These are phyloP conservation scores for Plectosphaerella plurivora DNA, from an alignment of 2,329 filamentous ascomycete genomes.

Conservation along the genomic window DNA sequence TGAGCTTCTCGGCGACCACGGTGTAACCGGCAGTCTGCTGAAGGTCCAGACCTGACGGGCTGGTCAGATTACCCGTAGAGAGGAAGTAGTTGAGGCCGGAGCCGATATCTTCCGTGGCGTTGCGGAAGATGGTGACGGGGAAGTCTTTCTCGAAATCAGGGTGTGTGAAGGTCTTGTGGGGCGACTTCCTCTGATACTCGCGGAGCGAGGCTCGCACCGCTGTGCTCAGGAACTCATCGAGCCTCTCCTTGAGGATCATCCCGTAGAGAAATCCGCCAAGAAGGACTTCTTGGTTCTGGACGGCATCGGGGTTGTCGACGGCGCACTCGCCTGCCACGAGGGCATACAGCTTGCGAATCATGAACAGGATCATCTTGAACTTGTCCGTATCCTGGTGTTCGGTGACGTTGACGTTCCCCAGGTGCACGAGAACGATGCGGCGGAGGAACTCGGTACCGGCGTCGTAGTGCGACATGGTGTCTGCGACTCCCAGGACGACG, in stretches of 20 bases:
- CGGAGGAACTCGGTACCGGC: constrained; percentile 88
- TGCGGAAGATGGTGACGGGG: constrained; percentile 68
- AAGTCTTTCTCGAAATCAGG: constrained; percentile 78
- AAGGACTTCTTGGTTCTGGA: constrained; percentile 93
- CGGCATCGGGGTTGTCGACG: constrained; percentile 92
- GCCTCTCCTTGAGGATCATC: constrained; percentile 89
- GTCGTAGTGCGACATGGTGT: constrained; percentile 81
- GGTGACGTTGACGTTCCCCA: constrained; percentile 81
- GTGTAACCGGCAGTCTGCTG: constrained; percentile 95
- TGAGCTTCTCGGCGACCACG: constrained; percentile 97
- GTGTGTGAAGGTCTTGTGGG: constrained; percentile 70
- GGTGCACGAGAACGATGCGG: constrained; percentile 84
- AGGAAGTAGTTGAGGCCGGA: constrained; percentile 90
- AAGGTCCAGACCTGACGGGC: constrained; percentile 85
- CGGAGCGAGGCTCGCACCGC: constrained; percentile 47
- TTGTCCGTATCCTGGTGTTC: constrained; percentile 85
- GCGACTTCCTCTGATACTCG: constrained; percentile 51
- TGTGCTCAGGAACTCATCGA: constrained; percentile 78
- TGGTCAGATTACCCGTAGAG: constrained; percentile 90
- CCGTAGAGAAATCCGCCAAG: constrained; percentile 91
- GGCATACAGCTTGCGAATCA: constrained; percentile 93
- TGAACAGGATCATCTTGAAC: constrained; percentile 89
- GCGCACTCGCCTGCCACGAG: constrained; percentile 89
- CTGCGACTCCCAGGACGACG: constrained; percentile 76
- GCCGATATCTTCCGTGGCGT: constrained; percentile 84